These are phyloP conservation scores for Suillus spraguei DNA, from an alignment of 768 basidiomycete species.

Conservation along the genomic window DNA sequence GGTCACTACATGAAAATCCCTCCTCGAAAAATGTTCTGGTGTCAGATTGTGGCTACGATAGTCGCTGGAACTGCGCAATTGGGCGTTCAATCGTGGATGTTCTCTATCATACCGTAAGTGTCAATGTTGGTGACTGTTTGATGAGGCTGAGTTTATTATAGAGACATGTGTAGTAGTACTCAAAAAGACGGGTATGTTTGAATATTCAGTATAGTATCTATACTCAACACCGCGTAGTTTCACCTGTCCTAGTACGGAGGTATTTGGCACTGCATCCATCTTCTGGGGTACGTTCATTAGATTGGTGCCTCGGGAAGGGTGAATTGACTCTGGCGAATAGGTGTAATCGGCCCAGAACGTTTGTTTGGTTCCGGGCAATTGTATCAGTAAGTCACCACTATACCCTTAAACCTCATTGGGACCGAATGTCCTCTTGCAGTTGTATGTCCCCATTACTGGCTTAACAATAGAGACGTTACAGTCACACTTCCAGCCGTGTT, in stretches of 20 bases:
- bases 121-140: neutral
- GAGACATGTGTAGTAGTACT: constrained; percentile 44
- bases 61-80: constrained; percentile 76
- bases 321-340: constrained; percentile 39
- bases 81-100: constrained; percentile 78
- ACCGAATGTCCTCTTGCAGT: constrained; percentile 25
- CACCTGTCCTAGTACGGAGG: constrained; percentile 53
- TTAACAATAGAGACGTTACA: constrained; percentile 19
- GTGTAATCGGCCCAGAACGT: constrained; percentile 64
- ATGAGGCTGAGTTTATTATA: constrained; percentile 21
- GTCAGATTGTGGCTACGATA: constrained; percentile 66
- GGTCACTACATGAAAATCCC: constrained; percentile 69
- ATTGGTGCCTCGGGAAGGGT: constrained; percentile 3
- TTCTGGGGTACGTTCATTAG: constrained; percentile 39
- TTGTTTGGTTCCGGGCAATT: constrained; percentile 58
- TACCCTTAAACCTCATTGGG: neutral
- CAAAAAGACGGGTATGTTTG: constrained; percentile 42
- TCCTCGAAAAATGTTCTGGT: constrained; percentile 71
- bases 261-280: constrained; percentile 58
- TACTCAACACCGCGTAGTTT: constrained; percentile 34
- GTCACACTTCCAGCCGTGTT: constrained; percentile 47
- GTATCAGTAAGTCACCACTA: constrained; percentile 52
- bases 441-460: constrained; percentile 16
- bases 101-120: constrained; percentile 55
- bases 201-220: neutral